Evolutionary conservation across 768 basidiomycete species (phyloP), one percentile per base, ranked within the genome.

Genomic region (Suillus hirtellus): DNA sequence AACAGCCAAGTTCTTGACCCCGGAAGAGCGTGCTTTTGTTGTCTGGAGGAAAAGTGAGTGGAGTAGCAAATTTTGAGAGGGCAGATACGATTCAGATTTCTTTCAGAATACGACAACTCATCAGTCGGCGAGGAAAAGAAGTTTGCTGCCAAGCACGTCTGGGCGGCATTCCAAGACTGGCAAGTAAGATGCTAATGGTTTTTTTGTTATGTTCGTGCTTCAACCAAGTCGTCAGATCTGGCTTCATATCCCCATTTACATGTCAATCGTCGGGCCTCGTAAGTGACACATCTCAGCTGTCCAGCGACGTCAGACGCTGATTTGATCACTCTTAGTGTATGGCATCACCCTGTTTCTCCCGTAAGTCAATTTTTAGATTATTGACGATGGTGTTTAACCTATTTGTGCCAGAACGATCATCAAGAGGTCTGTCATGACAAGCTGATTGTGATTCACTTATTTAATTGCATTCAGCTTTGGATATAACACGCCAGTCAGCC

Each of bases 301-400:
- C n/a, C 35, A 9, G n/a, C 3, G 14, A 27, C 4, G 17, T 2
- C 6, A n/a, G 38, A 35, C 3, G 34, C 7, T 52, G 21, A 52
- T 19, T 17, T 21, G 9, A 52, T 14, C 37, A 17, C 15, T 27
- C 38, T 19, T 46, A 89, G 88, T 89, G 2, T 89, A 86, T 67
- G 89, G 88, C 2, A 88, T 89, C 54, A 88, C 89, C 0, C 75
- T 89, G 31, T 90, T 90, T 78, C 74, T 89, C 37, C 88, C 88
- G 85, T 89, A 70, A 68, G 88, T 80, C 1, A 2, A 15, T 34
- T 46, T 27, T 19, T 55, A 19, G 59, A 24, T n/a, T 19, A 58
- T 9, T 65, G 34, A 34, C 40, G 9, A 17, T n/a, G 46, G 4
- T 19, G 12, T 42, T 40, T 14, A 53, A 52, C 17, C 3, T 54